These are phyloP conservation scores for Craterostigma plantagineum DNA, from an alignment of 257 asterid species.

Conservation along the genomic window DNA sequence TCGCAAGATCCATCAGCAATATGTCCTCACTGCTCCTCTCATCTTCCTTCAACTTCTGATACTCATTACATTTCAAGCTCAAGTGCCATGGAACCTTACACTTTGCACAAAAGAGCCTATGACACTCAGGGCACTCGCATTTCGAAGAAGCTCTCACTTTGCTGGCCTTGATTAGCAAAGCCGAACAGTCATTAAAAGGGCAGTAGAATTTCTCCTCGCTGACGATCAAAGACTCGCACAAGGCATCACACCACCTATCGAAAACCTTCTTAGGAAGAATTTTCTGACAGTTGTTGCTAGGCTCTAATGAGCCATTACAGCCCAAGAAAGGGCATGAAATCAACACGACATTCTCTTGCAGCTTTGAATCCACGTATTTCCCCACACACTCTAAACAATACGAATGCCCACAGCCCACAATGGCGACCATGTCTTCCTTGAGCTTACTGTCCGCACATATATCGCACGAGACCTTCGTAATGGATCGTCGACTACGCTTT, in stretches of 20 bases:
- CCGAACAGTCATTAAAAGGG: constrained; percentile 53
- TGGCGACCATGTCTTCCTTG: constrained; percentile 7
- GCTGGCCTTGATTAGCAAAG: constrained; percentile 25
- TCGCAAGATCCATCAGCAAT: constrained; percentile 28
- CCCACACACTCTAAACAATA: constrained; percentile 32
- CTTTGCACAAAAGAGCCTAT: constrained; percentile 36
- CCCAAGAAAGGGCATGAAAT: constrained; percentile 33
- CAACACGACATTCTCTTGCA: constrained; percentile 19
- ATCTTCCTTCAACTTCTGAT: constrained; percentile 19
- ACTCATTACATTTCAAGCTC: constrained; percentile 25
- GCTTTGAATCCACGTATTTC: constrained; percentile 31
- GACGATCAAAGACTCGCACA: constrained; percentile 41
- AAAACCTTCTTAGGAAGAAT: constrained; percentile 44
- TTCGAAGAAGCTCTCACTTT: not conserved
- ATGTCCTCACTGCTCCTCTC: constrained; percentile 36
- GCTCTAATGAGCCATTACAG: constrained; percentile 42
- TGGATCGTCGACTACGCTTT: too few relatives aligned
- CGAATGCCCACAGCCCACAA: constrained; percentile 28
- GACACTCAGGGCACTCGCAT: constrained; percentile 41
- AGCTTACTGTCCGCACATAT: constrained; percentile 43
- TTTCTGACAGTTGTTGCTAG: constrained; percentile 30
- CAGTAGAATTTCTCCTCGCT: constrained; percentile 36
- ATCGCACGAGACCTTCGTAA: constrained; percentile 17
- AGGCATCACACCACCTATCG: constrained; percentile 60
- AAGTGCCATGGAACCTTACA: constrained; percentile 53